Conservation (phyloP, 805 yeast genomes). For the Lipomyces mesembrius region DNA sequence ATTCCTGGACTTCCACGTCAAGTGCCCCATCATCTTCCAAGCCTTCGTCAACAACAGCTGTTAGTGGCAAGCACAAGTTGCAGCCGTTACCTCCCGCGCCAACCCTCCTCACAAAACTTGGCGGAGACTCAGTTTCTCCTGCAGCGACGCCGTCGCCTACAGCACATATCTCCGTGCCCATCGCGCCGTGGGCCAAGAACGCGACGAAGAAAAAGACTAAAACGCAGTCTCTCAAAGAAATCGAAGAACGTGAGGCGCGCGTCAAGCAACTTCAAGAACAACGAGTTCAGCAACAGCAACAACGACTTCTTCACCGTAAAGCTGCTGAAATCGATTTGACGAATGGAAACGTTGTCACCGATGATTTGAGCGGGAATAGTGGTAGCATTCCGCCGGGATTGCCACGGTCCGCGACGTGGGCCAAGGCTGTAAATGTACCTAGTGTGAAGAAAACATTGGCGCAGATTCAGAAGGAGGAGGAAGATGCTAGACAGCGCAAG, state of each 20-base stretch:
- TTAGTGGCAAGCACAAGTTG: conserved; percentile 24
- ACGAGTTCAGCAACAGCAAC: conserved; percentile 21
- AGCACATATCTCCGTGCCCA: conserved; percentile 25
- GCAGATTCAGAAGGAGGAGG: conserved; percentile 50
- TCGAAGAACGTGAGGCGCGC: conserved; percentile 43
- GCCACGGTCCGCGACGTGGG: conserved; percentile 43
- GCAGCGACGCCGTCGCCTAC: conserved; percentile 12
- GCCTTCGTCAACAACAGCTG: conserved; percentile 1
- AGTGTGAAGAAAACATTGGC: conserved; percentile 45
- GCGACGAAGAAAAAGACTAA: conserved; percentile 26
- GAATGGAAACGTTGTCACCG: conserved; percentile 18
- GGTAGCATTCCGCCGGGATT: conserved; percentile 33
- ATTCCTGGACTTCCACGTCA: conserved; percentile 7
- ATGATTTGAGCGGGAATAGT: conserved; percentile 13
- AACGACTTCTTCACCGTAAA: conserved; percentile 12
- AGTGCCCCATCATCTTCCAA: background rate
- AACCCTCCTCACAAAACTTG: conserved; percentile 13
- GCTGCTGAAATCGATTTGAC: conserved; percentile 16
- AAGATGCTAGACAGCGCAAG: conserved; percentile 39
- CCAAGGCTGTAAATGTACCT: conserved; percentile 33
- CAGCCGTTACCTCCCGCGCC: conserved; percentile 35
- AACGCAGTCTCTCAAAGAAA: conserved; percentile 41
- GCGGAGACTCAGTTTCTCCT: background rate
- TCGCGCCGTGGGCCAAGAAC: conserved; percentile 34
- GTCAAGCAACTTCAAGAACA: conserved; percentile 35